Percentiles rank a stretch among this genome's conserved stretches.
phyloP scores from a whole-genome alignment of 2,329 filamentous ascomycete species.

The Colletotrichum simmondsii region DNA sequence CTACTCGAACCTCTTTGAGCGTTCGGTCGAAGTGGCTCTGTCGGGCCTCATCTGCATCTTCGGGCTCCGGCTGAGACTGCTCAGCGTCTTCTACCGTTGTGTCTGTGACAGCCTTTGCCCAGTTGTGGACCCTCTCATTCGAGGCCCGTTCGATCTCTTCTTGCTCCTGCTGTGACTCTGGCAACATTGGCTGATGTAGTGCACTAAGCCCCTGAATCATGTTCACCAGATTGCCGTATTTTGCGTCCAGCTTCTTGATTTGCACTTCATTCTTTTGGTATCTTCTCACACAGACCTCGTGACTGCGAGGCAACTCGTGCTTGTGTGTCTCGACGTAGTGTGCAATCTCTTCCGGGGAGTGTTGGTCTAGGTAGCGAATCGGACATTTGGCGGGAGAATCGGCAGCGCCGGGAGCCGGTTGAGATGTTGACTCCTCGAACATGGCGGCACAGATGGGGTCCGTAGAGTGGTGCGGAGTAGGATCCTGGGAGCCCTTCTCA shows the following conservation, averaged over 20 bases:
- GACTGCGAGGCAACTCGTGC: constrained; percentile 91
- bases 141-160: constrained; percentile 62
- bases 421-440: constrained; percentile 69
- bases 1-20: constrained; percentile 89
- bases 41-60: constrained; percentile 65
- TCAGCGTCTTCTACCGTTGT: constrained; percentile 53
- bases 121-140: constrained; percentile 82
- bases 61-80: constrained; percentile 25
- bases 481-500: constrained; percentile 42
- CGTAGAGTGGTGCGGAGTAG: constrained; percentile 58
- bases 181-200: constrained; percentile 89
- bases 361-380: constrained; percentile 91
- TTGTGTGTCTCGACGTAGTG: constrained; percentile 96
- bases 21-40: constrained; percentile 84
- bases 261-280: constrained; percentile 90
- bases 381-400: constrained; percentile 78
- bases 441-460: constrained; percentile 75
- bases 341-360: constrained; percentile 92
- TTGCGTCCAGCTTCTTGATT: constrained; percentile 89
- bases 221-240: constrained; percentile 90
- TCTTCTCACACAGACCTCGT: constrained; percentile 89
- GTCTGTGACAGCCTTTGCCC: constrained; percentile 81
- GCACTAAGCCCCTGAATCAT: constrained; percentile 93
- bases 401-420: constrained; percentile 59
- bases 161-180: constrained; percentile 64